Conservation (phyloP, 495 filamentous ascomycete genomes). For the Aspergillus kassunensis region DNA sequence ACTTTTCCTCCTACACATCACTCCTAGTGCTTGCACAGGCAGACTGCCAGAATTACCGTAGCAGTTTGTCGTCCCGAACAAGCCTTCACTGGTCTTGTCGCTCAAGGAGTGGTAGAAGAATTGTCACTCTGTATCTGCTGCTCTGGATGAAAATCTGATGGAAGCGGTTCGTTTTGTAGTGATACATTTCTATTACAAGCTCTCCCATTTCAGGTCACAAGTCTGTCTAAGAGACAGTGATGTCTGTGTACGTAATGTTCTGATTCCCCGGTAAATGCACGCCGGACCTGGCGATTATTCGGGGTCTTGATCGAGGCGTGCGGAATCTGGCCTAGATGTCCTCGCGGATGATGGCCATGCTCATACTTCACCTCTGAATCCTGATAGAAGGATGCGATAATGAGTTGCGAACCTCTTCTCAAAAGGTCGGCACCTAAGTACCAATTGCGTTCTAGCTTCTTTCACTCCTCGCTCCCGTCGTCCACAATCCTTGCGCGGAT, state of each 20-base stretch:
- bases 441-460: not conserved
- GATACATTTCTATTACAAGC: slow-evolving; percentile 41
- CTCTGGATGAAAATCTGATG: slow-evolving; percentile 75
- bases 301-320: not conserved
- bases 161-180: slow-evolving; percentile 72
- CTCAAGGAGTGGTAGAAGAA: slow-evolving; percentile 62
- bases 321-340: not conserved
- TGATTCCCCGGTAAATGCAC: not conserved
- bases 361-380: not conserved
- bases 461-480: slow-evolving; percentile 45
- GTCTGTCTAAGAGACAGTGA: not conserved
- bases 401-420: not conserved
- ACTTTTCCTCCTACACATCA: slow-evolving; percentile 37
- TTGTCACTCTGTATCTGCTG: slow-evolving; percentile 91
- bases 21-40: slow-evolving; percentile 47
- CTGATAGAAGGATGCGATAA: not conserved
- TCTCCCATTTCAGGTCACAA: slow-evolving; percentile 2
- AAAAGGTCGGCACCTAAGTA: not conserved
- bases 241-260: not conserved
- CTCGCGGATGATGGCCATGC: not conserved
- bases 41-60: slow-evolving; percentile 49
- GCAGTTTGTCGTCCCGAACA: slow-evolving; percentile 39
- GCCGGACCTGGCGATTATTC: not conserved
- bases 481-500: slow-evolving; percentile 63
- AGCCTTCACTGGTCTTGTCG: slow-evolving; percentile 70